Base-by-base conservation (phyloP, 371 early-diverging fungal species). In the Mucor indicus region DNA sequence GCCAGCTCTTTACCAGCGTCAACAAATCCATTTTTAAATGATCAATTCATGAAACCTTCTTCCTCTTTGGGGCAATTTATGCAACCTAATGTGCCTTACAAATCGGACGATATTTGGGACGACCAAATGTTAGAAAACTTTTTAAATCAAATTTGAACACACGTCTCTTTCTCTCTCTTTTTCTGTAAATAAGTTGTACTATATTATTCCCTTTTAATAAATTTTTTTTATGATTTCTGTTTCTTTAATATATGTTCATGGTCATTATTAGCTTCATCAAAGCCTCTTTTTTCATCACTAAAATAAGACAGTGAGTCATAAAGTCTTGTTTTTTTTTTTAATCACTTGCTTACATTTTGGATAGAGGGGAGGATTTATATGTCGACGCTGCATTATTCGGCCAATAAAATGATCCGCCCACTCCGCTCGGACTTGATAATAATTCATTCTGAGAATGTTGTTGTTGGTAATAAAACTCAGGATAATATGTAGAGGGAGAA, bases 401-500 rank as follows among this genome's bases (percentile, higher is more conserved):
- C 84, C 84, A 84, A 50, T 79, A 67, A 62, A 84, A 84, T 3
- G 81, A 63, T 30, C 76, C 67, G 2, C 72, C 66, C 4, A 55
- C 62, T 4, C 77, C 64, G 7, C 78, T 72, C 0, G 85, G 85
- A 16, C 84, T 84, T 8, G 72, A 64, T 9, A 76, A 78, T 36
- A 75, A 54, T 38, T 80, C 85, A 53, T 51, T 77, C 41, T 73
- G n/a, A n/a, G n/a, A n/a, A n/a, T n/a, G n/a, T n/a, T n/a, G n/a
- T n/a, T n/a, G n/a, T n/a, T n/a, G 80, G 31, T 82, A 83, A 60
- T 87, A 89, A 44, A 89, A 83, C 35, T 86, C 82, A 3, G 87
- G 84, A 50, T 87, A 89, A 55, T 86, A 89, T 4, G 86, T 78
- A 4, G 84, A 83, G 1, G 89, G 89, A 7, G 87, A 87, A 8